Percentiles rank a stretch among this genome's conserved stretches.
phyloP scores from a whole-genome alignment of 2,329 filamentous ascomycete species.

The Calycina marina region DNA sequence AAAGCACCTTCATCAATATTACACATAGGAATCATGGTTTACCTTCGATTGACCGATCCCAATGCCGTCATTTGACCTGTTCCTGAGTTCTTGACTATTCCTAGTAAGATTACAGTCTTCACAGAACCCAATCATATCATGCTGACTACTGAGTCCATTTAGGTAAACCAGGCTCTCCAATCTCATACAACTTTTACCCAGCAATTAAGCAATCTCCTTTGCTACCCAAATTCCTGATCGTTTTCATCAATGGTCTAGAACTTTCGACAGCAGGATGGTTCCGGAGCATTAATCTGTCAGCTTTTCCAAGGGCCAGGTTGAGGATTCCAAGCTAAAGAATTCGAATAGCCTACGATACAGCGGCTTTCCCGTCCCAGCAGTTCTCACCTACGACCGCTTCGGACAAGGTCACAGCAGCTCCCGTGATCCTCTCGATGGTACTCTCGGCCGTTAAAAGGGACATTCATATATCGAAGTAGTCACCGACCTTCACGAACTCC shows the following conservation, averaged over 20 bases:
- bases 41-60: no score
- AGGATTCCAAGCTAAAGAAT: neutral
- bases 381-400: slow-evolving; percentile 23
- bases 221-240: slow-evolving; percentile 15
- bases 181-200: slow-evolving; percentile 20
- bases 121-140: no score
- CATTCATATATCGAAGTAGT: slow-evolving; percentile 19
- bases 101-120: no score
- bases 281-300: slow-evolving; percentile 14
- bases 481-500: slow-evolving; percentile 20
- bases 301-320: neutral
- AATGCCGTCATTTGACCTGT: no score
- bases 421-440: slow-evolving; percentile 12
- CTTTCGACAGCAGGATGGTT: slow-evolving; percentile 19
- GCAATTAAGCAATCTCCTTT: slow-evolving; percentile 3
- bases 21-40: no score
- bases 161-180: slow-evolving; percentile 18
- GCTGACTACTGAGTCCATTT: neutral
- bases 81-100: no score
- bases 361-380: slow-evolving; percentile 15
- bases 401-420: slow-evolving; percentile 16
- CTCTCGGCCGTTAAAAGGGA: slow-evolving; percentile 14
- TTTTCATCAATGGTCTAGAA: slow-evolving; percentile 22
- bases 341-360: neutral
- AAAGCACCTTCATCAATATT: no score